phyloP scores from a whole-genome alignment of 495 filamentous ascomycete genomes.

The Penicillium ochrochloron region DNA sequence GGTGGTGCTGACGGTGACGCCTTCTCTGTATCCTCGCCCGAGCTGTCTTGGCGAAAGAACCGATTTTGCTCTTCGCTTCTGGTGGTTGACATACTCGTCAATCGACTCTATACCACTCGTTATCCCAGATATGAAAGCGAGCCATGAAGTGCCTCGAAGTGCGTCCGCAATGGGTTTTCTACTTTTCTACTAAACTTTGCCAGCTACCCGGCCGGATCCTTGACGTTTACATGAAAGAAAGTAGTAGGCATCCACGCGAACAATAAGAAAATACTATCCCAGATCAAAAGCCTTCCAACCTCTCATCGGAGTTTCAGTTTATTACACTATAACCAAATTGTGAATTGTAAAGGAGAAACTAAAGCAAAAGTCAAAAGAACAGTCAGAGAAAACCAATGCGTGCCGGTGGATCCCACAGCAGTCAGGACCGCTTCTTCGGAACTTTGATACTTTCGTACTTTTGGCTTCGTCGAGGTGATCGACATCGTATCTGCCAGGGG shows the following conservation, averaged over 20 bases:
- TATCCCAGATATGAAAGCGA: neutral
- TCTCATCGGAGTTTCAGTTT: slow-evolving; percentile 6
- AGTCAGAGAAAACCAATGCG: neutral
- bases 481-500: too few relatives aligned
- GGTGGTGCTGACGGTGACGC: slow-evolving; percentile 3
- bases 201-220: neutral
- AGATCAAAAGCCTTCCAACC: neutral
- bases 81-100: neutral
- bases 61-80: neutral
- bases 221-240: neutral
- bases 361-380: neutral
- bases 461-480: neutral
- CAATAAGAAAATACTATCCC: neutral
- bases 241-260: neutral
- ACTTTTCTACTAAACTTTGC: slow-evolving; percentile 1
- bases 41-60: neutral
- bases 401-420: neutral
- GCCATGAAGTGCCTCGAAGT: neutral
- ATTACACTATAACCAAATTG: neutral
- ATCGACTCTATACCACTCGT: too few relatives aligned
- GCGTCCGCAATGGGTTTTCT: slow-evolving; percentile 2
- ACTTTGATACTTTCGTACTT: neutral
- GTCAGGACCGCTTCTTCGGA: neutral
- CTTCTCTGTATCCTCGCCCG: neutral
- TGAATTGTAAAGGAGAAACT: neutral